phyloP scores from a whole-genome alignment of 208 protist genomes.

The Crithidia mellificae region DNA sequence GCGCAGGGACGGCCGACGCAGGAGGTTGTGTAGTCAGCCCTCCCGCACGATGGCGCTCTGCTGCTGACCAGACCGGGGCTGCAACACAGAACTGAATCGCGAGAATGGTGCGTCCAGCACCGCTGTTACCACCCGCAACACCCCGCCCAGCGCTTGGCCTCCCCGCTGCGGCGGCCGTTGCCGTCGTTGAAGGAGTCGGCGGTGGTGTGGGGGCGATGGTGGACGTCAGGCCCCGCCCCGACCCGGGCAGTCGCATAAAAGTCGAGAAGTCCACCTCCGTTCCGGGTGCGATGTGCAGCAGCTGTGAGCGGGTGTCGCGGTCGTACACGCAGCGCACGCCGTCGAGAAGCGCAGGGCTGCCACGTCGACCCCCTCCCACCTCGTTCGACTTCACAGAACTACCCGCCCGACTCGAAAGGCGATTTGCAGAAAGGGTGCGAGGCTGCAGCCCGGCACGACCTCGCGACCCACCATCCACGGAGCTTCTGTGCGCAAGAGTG shows the following conservation, averaged over 20 bases:
- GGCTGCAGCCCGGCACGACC: neutral
- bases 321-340: constrained; percentile 64
- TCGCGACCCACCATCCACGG: neutral
- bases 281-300: constrained; percentile 61
- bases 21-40: neutral
- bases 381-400: neutral
- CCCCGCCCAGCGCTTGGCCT: too few relatives aligned
- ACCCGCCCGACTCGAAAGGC: neutral
- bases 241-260: constrained; percentile 26
- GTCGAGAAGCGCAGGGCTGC: neutral
- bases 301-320: constrained; percentile 63
- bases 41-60: neutral
- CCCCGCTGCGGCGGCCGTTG: too few relatives aligned
- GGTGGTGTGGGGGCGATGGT: too few relatives aligned
- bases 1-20: constrained; percentile 4
- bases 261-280: constrained; percentile 52
- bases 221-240: neutral
- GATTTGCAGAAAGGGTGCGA: constrained; percentile 1
- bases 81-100: constrained; percentile 62
- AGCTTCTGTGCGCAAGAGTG: neutral
- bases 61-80: constrained; percentile 2
- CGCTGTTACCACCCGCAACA: too few relatives aligned
- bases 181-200: too few relatives aligned
- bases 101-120: constrained; percentile 29
- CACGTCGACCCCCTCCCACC: neutral